These are phyloP conservation scores for Symmetrospora coprosmae DNA, from an alignment of 768 basidiomycete species.

Conservation along the genomic window DNA sequence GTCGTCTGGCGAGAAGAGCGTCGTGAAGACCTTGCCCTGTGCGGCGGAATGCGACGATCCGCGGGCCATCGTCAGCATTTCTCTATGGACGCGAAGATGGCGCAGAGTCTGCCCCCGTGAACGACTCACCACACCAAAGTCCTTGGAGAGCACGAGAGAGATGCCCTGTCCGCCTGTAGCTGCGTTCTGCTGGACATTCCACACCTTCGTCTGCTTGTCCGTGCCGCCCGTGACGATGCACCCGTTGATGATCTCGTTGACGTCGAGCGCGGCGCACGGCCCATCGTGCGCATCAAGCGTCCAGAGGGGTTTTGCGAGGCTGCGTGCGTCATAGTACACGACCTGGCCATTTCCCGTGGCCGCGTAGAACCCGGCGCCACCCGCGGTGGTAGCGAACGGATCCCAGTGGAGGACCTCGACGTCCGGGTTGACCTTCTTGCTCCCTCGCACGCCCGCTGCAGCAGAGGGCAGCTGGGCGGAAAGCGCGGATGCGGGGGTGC, in stretches of 20 bases:
- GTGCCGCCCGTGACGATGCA: slow-evolving; percentile 86
- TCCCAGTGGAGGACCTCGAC: slow-evolving; percentile 93
- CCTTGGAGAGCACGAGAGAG: slow-evolving; percentile 68
- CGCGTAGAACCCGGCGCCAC: slow-evolving; percentile 45
- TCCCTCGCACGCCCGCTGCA: slow-evolving; percentile 46
- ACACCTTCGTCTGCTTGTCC: slow-evolving; percentile 81
- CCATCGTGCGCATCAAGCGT: slow-evolving; percentile 89
- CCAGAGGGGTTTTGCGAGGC: slow-evolving; percentile 48
- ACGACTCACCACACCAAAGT: slow-evolving; percentile 66
- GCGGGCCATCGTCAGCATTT: neutral
- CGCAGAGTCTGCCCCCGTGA: too few relatives aligned
- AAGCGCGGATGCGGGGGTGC: slow-evolving; percentile 51
- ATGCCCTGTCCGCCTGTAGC: slow-evolving; percentile 51
- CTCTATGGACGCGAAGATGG: neutral
- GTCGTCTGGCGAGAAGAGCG: slow-evolving; percentile 82
- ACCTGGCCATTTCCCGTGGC: slow-evolving; percentile 89
- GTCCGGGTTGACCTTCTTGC: slow-evolving; percentile 74
- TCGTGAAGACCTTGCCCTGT: slow-evolving; percentile 91
- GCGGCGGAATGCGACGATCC: too few relatives aligned
- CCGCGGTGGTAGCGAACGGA: slow-evolving; percentile 36
- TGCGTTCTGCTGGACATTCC: too few relatives aligned
- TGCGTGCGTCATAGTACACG: slow-evolving; percentile 78
- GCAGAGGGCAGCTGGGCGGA: neutral
- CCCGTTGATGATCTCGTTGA: slow-evolving; percentile 77
- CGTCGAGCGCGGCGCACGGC: slow-evolving; percentile 70